Percentiles rank a stretch among this genome's conserved stretches.
Evolutionary conservation across 495 filamentous ascomycete species (phyloP).

Genomic region (Podospora pseudocomata): DNA sequence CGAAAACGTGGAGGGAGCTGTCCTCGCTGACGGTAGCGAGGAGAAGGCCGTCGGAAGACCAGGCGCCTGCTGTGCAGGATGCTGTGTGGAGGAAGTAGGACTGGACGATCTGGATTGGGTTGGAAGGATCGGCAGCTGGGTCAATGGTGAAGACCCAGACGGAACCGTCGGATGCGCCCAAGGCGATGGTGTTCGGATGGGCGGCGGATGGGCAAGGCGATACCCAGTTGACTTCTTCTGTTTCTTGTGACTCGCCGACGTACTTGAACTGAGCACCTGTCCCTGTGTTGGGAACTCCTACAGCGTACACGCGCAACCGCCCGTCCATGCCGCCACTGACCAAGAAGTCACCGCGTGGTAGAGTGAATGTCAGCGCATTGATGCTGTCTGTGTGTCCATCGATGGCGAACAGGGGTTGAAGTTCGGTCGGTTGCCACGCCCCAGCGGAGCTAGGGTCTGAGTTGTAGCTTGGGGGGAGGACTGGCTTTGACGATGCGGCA

Average conservation of each 20-base stretch:
- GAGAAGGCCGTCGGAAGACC: conserved; percentile 83
- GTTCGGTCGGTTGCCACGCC: conserved; percentile 44
- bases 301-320: conserved; percentile 64
- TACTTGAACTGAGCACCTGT: conserved; percentile 71
- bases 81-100: conserved; percentile 86
- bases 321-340: conserved; percentile 82
- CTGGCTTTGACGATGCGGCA: conserved; percentile 55
- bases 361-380: conserved; percentile 78
- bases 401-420: conserved; percentile 63
- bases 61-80: conserved; percentile 83
- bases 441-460: conserved; percentile 54
- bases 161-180: conserved; percentile 88
- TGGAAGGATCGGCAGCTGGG: conserved; percentile 45
- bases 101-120: conserved; percentile 73
- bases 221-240: conserved; percentile 93
- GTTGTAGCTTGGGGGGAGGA: conserved; percentile 72
- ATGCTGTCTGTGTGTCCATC: conserved; percentile 89
- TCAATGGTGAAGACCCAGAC: conserved; percentile 94
- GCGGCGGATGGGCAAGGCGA: conserved; percentile 64
- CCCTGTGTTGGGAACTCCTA: conserved; percentile 64
- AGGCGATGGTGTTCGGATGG: conserved; percentile 76
- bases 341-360: conserved; percentile 79
- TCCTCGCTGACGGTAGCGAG: conserved; percentile 91
- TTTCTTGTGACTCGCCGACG: conserved; percentile 69
- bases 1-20: conserved; percentile 84